Base-by-base conservation (phyloP, 1,284 basidiomycete genomes). In the Cutaneotrichosporon curvatum region DNA sequence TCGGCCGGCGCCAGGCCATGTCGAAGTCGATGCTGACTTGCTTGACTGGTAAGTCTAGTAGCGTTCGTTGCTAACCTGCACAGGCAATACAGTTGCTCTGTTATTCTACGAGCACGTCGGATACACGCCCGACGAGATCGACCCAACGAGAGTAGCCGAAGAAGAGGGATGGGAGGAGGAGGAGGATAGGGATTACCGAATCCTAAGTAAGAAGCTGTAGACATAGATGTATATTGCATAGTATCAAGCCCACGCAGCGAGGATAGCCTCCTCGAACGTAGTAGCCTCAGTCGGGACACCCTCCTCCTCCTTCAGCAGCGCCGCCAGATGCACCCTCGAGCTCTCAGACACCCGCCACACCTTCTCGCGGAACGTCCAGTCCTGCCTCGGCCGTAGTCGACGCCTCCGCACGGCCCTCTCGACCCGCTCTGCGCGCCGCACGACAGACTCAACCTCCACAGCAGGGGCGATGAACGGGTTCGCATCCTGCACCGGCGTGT, bases 21-120 rank as follows among this genome's bases (percentile, higher is more conserved):
- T 50, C 57, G 15, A 72, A 70, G 57, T 45, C 55, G 31, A 70
- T 72, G 63, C 51, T 72, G 53, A 72, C 70, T 2, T 67, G 66
- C 47, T 33, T 72, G 30, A 64, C 62, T 11, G 45, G 67, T 69
- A 49, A 50, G 65, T 43, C 16, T 11, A 19, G 19, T 37, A 15
- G 15, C 34, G 12, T 7, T 15, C 30, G n/a, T 11, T 19, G 45
- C 45, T 47, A 22, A 43, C 33, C 5, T 33, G 10, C 23, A 19
- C 49, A 69, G 67, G 40, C 30, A 70, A 66, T 47, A 54, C 43
- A 1, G n/a, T 48, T 6, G 64, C 61, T 7, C 48, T 67, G 21
- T 20, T 21, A 2, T 70, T 70, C 48, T 70, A 70, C 53, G 34
- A 44, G 9, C 57, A 55, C 23, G 53, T 57, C 18, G 65, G 67